A percentile compares a stretch with the other conserved stretches of the same genome.
Evolutionary conservation across 139 green algal genomes (phyloP).

Genomic region (Chlamydomonas sp.): DNA sequence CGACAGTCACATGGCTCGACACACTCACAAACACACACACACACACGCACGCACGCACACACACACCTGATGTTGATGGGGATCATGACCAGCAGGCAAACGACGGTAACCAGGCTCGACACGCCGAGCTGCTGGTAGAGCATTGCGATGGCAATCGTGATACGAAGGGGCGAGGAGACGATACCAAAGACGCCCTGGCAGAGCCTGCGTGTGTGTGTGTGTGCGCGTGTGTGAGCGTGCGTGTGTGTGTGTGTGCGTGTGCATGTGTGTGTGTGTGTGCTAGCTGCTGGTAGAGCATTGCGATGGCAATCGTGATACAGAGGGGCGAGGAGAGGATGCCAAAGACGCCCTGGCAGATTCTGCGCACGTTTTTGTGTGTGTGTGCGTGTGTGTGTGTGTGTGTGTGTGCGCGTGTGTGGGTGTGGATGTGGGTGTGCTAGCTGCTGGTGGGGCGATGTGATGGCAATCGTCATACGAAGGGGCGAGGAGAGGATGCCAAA

Average conservation of each 20-base stretch:
- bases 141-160: constrained; percentile 20
- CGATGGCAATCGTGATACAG: constrained; percentile 31
- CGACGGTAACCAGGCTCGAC: constrained; percentile 34
- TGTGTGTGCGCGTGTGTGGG: too few relatives aligned
- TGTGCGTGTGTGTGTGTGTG: too few relatives aligned
- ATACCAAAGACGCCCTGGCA: constrained; percentile 45
- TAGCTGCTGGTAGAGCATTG: constrained; percentile 48
- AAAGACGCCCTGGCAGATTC: constrained; percentile 44
- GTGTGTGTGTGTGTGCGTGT: too few relatives aligned
- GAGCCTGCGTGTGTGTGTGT: too few relatives aligned
- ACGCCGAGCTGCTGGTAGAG: constrained; percentile 53
- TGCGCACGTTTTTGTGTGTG: too few relatives aligned
- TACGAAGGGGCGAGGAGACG: constrained; percentile 51
- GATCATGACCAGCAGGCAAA: constrained; percentile 43
- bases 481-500: constrained; percentile 52
- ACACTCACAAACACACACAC: too few relatives aligned
- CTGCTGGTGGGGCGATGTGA: constrained; percentile 39
- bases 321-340: constrained; percentile 49
- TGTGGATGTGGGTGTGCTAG: too few relatives aligned
- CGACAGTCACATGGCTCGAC: constrained; percentile 34
- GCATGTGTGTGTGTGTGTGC: too few relatives aligned
- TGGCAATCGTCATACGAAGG: constrained; percentile 36
- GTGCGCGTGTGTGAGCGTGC: too few relatives aligned
- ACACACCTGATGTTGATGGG: constrained; percentile 37
- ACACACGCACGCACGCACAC: too few relatives aligned